A percentile compares a stretch with the other conserved stretches of the same genome.
Conservation (phyloP, 2,329 filamentous ascomycete species). For the Colletotrichum viniferum region DNA sequence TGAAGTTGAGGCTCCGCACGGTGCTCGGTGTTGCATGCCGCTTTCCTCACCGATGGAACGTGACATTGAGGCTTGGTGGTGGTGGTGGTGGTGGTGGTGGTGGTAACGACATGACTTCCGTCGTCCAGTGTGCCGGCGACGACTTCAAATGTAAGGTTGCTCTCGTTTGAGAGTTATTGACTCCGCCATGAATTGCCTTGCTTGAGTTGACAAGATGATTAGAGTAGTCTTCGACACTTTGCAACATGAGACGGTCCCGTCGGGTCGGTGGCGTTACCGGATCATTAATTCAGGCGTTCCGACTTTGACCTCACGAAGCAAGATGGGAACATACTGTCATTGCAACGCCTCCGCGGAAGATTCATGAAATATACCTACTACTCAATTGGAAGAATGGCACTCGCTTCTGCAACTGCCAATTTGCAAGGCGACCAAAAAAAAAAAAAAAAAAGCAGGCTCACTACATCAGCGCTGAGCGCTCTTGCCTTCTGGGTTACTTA, state of each 20-base stretch:
- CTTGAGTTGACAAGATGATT: not conserved
- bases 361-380: too few relatives aligned
- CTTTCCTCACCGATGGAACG: slow-evolving; percentile 14
- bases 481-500: not conserved
- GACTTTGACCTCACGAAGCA: not conserved
- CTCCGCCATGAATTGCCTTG: not conserved
- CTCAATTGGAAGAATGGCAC: not conserved
- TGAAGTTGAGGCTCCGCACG: slow-evolving; percentile 9
- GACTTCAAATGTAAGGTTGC: not conserved
- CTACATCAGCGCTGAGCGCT: not conserved
- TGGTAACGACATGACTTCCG: not conserved
- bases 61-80: not conserved
- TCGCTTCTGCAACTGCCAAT: not conserved
- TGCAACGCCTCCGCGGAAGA: not conserved
- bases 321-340: not conserved
- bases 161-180: not conserved
- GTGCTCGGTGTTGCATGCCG: not conserved
- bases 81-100: not conserved
- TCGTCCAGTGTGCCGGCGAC: not conserved
- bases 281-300: not conserved
- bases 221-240: not conserved
- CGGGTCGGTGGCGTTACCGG: not conserved
- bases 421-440: not conserved
- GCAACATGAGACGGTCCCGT: not conserved
- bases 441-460: not conserved